Base-by-base conservation (phyloP, 768 basidiomycete genomes). In the Agrocybe chaxingu region DNA sequence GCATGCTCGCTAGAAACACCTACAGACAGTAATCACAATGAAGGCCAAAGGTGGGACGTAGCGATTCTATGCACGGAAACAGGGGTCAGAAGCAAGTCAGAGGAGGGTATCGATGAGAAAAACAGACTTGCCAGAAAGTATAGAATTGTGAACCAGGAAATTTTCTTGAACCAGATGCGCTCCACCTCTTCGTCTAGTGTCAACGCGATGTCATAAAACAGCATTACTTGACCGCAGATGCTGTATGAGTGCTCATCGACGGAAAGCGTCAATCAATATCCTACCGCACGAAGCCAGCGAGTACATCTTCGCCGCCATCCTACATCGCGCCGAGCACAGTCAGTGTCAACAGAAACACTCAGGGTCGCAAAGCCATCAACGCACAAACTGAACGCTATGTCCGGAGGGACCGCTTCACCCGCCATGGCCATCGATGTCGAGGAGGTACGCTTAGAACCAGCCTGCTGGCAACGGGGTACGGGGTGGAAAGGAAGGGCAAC, bases 131-230 rank as follows among this genome's bases (percentile, higher is more conserved):
- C 68, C 58, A 70, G 24, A 50, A 62, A 56, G 61, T 63, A 71
- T 18, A 71, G 54, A 2, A 62, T 29, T 1, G 69, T 68, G 24
- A 71, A 57, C 4, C 55, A 52, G 0, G 65, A 60, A 39, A 62
- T 66, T 42, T 57, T 62, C 48, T 59, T 56, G 45, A 54, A 52
- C 70, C 69, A 72, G 30, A 72, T 63, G n/a, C 56, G 54, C 49
- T 70, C 68, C 9, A 72, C 60, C 44, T 72, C 71, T 12, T 70
- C 63, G 6, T 60, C 66, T 34, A 70, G 62, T 2, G 71, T 72
- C 16, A 72, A 56, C 18, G 48, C 39, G 10, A 71, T 68, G 46
- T 72, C 71, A 44, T 70, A 72, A 50, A 68, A 70, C 3, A 70
- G 52, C 68, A 71, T 69, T 12, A 69, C 70, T 70, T 24, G 13